A percentile compares a stretch with the other conserved stretches of the same genome.
Conservation (phyloP, 176 grass and related monocot species). For the Themeda triandra region DNA sequence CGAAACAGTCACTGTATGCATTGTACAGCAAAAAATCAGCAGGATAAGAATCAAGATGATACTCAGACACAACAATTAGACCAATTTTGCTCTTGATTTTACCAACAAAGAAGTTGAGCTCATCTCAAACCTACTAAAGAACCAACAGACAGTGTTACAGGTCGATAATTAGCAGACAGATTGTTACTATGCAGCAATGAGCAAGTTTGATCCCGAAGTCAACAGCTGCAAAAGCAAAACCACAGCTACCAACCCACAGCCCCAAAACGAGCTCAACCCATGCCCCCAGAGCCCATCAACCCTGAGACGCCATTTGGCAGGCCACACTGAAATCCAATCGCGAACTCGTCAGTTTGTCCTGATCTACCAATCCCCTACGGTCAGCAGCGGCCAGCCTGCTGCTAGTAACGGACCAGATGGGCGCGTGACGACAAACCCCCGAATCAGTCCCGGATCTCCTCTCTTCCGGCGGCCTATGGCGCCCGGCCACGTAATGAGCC, state of each 20-base stretch:
- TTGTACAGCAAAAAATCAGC: not conserved
- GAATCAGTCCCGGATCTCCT: conserved; percentile 26
- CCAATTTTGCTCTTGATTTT: not conserved
- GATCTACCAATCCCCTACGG: conserved; percentile 31
- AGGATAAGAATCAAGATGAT: not conserved
- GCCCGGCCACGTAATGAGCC: not conserved
- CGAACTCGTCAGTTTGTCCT: not conserved
- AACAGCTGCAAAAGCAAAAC: not conserved
- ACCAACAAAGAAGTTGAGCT: not conserved
- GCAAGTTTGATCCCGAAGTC: not conserved
- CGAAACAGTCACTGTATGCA: not conserved
- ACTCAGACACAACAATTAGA: not conserved
- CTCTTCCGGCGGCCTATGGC: not conserved
- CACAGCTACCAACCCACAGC: not conserved
- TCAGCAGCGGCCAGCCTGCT: not conserved
- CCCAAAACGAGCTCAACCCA: not conserved
- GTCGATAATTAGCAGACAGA: not conserved
- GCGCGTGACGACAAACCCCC: conserved; percentile 25
- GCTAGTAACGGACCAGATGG: not conserved
- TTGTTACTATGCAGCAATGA: not conserved
- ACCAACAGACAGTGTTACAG: not conserved
- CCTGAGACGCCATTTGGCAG: conserved; percentile 5
- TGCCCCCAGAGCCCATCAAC: not conserved
- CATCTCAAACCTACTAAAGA: not conserved
- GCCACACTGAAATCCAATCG: not conserved